A percentile compares a stretch with the other conserved stretches of the same genome.
phyloP scores from a whole-genome alignment of 257 asterid genomes.

The Paraleonurus japonicus region DNA sequence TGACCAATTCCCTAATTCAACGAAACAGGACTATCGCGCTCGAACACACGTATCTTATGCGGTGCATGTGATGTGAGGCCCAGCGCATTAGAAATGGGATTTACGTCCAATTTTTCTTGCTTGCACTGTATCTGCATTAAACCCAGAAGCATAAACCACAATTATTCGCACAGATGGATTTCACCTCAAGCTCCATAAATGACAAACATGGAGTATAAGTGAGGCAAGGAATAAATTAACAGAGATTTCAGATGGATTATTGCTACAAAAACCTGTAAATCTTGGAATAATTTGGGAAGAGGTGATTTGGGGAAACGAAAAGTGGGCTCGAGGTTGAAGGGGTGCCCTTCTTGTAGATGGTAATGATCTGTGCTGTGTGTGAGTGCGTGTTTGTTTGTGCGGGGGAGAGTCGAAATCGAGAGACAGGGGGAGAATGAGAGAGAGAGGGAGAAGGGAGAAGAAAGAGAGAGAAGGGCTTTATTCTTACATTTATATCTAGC shows the following conservation, averaged over 20 bases:
- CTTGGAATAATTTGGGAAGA: constrained; percentile 13
- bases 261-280: constrained; percentile 28
- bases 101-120: constrained; percentile 40
- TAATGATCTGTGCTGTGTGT: constrained; percentile 17
- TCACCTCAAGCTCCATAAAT: not conserved
- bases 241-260: constrained; percentile 23
- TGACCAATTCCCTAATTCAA: constrained; percentile 28
- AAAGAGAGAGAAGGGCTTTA: constrained; percentile 25
- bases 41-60: constrained; percentile 36
- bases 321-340: constrained; percentile 21
- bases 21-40: constrained; percentile 8
- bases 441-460: constrained; percentile 7
- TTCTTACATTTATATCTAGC: constrained; percentile 16
- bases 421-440: constrained; percentile 6
- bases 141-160: constrained; percentile 30
- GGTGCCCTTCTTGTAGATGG: constrained; percentile 24
- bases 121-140: constrained; percentile 40
- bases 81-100: constrained; percentile 23
- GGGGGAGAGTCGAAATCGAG: constrained; percentile 30
- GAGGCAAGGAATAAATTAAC: constrained; percentile 7
- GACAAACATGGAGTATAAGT: constrained; percentile 15
- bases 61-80: constrained; percentile 52
- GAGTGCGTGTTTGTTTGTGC: constrained; percentile 25
- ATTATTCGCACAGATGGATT: constrained; percentile 25
- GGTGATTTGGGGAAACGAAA: constrained; percentile 34